Evolutionary conservation across 1,139 yeast species (phyloP).

Genomic region (Kodamaea ohmeri): DNA sequence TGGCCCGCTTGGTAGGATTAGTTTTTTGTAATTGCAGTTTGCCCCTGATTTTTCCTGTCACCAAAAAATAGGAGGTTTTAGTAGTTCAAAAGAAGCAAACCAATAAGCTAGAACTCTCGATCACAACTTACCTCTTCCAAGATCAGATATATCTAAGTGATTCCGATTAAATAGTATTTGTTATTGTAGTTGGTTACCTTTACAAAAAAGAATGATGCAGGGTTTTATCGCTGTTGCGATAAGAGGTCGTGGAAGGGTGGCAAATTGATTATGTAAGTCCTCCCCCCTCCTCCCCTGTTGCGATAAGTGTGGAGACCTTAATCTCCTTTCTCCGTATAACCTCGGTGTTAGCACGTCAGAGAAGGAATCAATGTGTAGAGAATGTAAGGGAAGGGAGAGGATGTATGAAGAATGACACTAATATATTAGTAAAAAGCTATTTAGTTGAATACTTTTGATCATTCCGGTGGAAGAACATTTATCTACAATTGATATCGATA

Average conservation of each 20-base stretch:
- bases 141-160: conserved; percentile 4
- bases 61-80: too few relatives aligned
- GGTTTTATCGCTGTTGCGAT: conserved; percentile 9
- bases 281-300: not conserved
- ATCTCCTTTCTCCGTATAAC: not conserved
- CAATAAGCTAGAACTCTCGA: not conserved
- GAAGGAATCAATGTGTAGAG: too few relatives aligned
- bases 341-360: too few relatives aligned
- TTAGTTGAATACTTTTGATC: too few relatives aligned
- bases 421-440: too few relatives aligned
- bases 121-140: not conserved
- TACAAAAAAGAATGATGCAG: conserved; percentile 12
- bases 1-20: not conserved
- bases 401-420: too few relatives aligned
- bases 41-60: conserved; percentile 7
- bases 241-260: conserved; percentile 8
- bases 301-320: not conserved
- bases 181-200: conserved; percentile 2
- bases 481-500: too few relatives aligned
- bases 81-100: too few relatives aligned
- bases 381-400: too few relatives aligned
- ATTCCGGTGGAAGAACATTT: too few relatives aligned
- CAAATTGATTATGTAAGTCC: conserved; percentile 7
- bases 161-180: not conserved
- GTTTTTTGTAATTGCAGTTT: not conserved